Percentiles rank a stretch among this genome's conserved stretches.
These are phyloP conservation scores for Platanthera guangdongensis DNA, from an alignment of 106 monocot species.

Conservation along the genomic window DNA sequence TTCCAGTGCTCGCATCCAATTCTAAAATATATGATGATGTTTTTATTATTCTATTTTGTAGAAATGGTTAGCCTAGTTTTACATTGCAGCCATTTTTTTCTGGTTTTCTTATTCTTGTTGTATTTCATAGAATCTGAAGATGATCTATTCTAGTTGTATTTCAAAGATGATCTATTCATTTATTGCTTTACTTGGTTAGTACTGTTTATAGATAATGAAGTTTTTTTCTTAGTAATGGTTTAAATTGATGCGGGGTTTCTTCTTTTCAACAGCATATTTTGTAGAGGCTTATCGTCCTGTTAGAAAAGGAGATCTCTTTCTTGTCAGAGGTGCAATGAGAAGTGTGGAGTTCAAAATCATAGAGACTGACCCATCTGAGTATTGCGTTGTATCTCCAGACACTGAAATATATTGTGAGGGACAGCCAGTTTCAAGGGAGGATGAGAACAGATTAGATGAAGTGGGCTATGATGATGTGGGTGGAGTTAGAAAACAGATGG, in stretches of 20 bases:
- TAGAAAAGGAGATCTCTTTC: conserved; percentile 82
- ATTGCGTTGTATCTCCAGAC: conserved; percentile 79
- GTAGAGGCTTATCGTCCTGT: conserved; percentile 83
- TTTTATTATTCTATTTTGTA: not conserved
- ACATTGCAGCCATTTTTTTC: no score
- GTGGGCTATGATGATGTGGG: conserved; percentile 93
- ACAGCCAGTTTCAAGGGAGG: conserved; percentile 78
- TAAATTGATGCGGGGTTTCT: not conserved
- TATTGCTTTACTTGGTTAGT: not conserved
- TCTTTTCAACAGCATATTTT: conserved; percentile 56
- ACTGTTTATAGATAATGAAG: no score
- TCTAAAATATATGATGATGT: not conserved
- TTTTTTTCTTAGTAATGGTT: not conserved
- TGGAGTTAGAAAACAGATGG: conserved; percentile 86
- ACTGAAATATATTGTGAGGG: conserved; percentile 89
- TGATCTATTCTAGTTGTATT: not conserved
- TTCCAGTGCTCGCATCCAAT: no score
- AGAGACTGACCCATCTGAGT: conserved; percentile 77
- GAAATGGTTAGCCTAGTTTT: not conserved
- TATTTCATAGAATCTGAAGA: not conserved
- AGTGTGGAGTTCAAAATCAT: conserved; percentile 89
- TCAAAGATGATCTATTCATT: not conserved
- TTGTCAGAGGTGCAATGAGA: conserved; percentile 87
- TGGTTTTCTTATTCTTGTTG: not conserved
- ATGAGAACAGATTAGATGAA: conserved; percentile 78